Evolutionary conservation across 805 yeast genomes (phyloP).

Genomic region (Candida tammaniensis): DNA sequence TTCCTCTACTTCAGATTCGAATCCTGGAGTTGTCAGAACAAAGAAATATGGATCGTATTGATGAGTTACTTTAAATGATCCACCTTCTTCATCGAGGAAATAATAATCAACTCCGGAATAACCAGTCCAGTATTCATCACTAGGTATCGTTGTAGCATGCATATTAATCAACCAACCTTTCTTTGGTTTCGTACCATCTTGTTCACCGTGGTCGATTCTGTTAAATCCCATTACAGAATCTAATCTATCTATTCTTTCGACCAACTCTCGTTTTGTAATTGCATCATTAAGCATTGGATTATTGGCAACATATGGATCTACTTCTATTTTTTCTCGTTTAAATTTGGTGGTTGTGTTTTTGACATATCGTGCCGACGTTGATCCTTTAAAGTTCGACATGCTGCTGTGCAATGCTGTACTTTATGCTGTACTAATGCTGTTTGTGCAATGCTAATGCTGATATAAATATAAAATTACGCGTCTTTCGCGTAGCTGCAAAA

Average conservation of each 20-base stretch:
- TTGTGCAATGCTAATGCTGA: no score
- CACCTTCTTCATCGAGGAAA: conserved; percentile 95
- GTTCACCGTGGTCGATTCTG: conserved; percentile 68
- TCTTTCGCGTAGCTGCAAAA: no score
- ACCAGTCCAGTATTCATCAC: conserved; percentile 60
- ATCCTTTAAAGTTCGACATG: conserved; percentile 52
- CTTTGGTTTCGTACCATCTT: conserved; percentile 43
- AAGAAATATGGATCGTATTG: conserved; percentile 87
- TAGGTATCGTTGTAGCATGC: conserved; percentile 78
- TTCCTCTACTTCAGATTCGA: conserved; percentile 82
- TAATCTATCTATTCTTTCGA: conserved; percentile 59
- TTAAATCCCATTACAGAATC: conserved; percentile 90
- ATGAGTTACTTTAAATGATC: conserved; percentile 82
- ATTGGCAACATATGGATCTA: conserved; percentile 23
- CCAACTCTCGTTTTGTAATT: conserved; percentile 49
- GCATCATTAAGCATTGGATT: conserved; percentile 39
- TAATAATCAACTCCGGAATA: conserved; percentile 90
- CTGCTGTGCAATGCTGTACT: no score
- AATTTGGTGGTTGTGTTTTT: conserved; percentile 28
- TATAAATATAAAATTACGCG: no score
- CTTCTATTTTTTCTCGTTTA: conserved; percentile 13
- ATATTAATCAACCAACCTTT: conserved; percentile 93
- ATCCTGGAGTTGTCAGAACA: conserved; percentile 58
- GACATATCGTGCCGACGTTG: conserved; percentile 52
- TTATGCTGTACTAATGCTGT: no score